phyloP scores from a whole-genome alignment of 2,329 filamentous ascomycete species.

The Venturia oleaginea region DNA sequence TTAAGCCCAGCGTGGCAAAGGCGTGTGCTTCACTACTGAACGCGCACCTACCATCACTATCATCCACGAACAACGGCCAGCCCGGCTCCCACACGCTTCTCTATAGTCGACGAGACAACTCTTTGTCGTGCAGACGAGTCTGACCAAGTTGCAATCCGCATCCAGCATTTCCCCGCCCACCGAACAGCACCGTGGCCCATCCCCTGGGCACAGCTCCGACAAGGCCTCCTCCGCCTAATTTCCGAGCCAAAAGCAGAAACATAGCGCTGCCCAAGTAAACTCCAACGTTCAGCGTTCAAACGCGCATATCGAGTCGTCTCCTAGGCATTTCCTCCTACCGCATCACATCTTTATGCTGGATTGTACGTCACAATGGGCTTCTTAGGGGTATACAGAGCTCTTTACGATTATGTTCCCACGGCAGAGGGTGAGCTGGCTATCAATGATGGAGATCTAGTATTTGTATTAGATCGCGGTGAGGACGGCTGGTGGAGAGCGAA shows the following conservation, averaged over 20 bases:
- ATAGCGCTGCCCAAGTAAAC: background rate
- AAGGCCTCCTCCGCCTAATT: conserved; percentile 1
- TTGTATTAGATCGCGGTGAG: conserved; percentile 70
- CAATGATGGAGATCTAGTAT: conserved; percentile 77
- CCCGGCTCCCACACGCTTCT: background rate
- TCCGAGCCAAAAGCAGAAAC: background rate
- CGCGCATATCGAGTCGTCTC: background rate
- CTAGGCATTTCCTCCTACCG: background rate
- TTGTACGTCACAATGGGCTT: conserved; percentile 66
- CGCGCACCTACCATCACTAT: background rate
- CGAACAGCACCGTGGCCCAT: background rate
- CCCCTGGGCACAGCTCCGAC: background rate
- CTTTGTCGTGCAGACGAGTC: background rate
- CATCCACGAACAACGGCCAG: background rate
- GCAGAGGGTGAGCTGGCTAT: conserved; percentile 78
- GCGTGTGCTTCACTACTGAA: background rate
- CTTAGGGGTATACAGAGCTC: conserved; percentile 76
- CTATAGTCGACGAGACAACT: background rate
- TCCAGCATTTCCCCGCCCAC: background rate
- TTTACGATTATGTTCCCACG: conserved; percentile 90
- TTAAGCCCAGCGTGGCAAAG: background rate
- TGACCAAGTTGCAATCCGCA: background rate
- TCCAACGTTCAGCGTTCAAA: background rate
- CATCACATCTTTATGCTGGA: background rate
- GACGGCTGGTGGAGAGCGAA: conserved; percentile 92